Percentiles rank a stretch among this genome's conserved stretches.
phyloP scores from a whole-genome alignment of 192 early-diverging fungal species.

The Rhizophagus sp. region DNA sequence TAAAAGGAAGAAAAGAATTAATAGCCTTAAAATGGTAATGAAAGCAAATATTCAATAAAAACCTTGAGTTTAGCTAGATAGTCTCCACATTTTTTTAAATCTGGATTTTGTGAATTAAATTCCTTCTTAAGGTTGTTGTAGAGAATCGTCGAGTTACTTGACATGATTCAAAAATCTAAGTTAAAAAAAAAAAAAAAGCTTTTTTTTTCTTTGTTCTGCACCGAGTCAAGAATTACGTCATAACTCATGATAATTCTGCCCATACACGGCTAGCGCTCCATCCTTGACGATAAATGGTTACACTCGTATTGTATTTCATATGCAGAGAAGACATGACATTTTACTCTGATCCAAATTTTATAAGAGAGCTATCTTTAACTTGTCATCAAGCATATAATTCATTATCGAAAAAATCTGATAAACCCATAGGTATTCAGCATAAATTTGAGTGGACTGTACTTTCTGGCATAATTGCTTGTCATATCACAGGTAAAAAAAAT shows the following conservation, averaged over 20 bases:
- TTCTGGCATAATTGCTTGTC: conserved; percentile 65
- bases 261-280: no score
- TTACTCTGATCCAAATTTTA: background rate
- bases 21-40: background rate
- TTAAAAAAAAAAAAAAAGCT: no score
- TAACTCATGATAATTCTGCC: no score
- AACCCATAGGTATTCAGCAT: conserved; percentile 28
- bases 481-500: background rate
- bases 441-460: conserved; percentile 82
- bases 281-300: no score
- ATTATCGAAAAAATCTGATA: conserved; percentile 13
- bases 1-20: background rate
- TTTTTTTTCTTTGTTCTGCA: no score
- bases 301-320: no score
- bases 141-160: conserved; percentile 39
- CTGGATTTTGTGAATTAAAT: conserved; percentile 58
- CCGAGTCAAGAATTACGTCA: no score
- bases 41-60: background rate
- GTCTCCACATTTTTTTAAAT: conserved; percentile 70
- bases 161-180: background rate
- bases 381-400: background rate
- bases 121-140: conserved; percentile 70
- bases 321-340: background rate
- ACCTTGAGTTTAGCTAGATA: conserved; percentile 74
- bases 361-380: background rate